Percentiles rank a stretch among this genome's conserved stretches.
Conservation (phyloP, 2,329 filamentous ascomycete genomes). For the Lachnum nothofagi region DNA sequence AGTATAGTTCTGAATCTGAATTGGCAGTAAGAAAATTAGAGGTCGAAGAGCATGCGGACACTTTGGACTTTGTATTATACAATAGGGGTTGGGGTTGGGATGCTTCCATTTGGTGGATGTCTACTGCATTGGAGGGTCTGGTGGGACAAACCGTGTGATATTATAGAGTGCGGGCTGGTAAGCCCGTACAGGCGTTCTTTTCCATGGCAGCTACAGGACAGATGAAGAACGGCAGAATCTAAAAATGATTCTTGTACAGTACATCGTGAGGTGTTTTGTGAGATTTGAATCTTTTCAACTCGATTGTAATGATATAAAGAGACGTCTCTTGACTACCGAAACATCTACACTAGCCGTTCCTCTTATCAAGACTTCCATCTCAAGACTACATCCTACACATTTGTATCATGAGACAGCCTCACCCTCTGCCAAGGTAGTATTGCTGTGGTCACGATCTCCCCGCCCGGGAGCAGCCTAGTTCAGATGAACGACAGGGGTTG, state of each 20-base stretch:
- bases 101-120: neutral
- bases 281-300: neutral
- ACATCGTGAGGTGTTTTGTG: too few species aligned
- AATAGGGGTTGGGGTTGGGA: conserved; percentile 1
- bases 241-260: neutral
- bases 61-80: conserved; percentile 12
- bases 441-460: neutral
- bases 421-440: too few species aligned
- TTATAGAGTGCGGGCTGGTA: conserved; percentile 3
- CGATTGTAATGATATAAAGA: too few species aligned
- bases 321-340: too few species aligned
- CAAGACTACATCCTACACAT: neutral
- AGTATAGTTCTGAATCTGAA: neutral
- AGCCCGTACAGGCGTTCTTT: neutral
- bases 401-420: neutral
- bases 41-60: neutral
- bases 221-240: neutral
- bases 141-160: conserved; percentile 2
- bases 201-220: neutral
- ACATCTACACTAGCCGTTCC: too few species aligned
- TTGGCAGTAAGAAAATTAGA: conserved; percentile 1
- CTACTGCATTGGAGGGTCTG: neutral
- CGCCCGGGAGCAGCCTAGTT: neutral
- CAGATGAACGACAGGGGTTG: neutral
- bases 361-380: too few species aligned